These are phyloP conservation scores for Syzygium jambos DNA, from an alignment of 345 rosid species.

Conservation along the genomic window DNA sequence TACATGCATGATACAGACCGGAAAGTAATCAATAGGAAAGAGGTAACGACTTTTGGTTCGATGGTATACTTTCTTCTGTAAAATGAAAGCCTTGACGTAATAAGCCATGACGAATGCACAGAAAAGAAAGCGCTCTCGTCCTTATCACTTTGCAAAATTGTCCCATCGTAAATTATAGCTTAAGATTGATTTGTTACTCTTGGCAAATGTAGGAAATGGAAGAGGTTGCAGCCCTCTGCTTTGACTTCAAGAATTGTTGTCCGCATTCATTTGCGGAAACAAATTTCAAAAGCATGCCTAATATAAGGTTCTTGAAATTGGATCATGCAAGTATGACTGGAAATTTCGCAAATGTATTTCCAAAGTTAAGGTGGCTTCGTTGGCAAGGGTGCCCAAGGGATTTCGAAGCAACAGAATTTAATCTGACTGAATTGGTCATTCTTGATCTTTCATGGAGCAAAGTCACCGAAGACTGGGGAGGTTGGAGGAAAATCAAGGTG, in stretches of 20 bases:
- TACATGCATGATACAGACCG: not conserved
- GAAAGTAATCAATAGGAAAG: not conserved
- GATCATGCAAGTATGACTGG: not conserved
- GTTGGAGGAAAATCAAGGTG: not conserved
- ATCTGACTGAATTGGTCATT: not conserved
- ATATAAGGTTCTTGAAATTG: not conserved
- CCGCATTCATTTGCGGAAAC: not conserved
- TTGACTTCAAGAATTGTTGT: not conserved
- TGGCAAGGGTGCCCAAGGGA: not conserved
- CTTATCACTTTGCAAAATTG: not conserved
- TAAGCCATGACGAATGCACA: not conserved
- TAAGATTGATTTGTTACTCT: too few relatives aligned
- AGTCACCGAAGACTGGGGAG: not conserved
- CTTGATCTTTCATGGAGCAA: not conserved
- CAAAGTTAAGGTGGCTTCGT: not conserved
- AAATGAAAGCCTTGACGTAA: not conserved
- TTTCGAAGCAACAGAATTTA: not conserved
- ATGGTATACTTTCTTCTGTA: not conserved
- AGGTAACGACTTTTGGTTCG: not conserved
- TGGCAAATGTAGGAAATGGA: not conserved
- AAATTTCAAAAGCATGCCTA: fast-evolving
- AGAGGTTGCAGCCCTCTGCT: not conserved
- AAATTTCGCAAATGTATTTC: not conserved
- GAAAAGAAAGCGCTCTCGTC: not conserved
- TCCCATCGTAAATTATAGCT: too few relatives aligned